Base-by-base conservation (phyloP, 768 basidiomycete species). In the Boletus pseudopeckii region DNA sequence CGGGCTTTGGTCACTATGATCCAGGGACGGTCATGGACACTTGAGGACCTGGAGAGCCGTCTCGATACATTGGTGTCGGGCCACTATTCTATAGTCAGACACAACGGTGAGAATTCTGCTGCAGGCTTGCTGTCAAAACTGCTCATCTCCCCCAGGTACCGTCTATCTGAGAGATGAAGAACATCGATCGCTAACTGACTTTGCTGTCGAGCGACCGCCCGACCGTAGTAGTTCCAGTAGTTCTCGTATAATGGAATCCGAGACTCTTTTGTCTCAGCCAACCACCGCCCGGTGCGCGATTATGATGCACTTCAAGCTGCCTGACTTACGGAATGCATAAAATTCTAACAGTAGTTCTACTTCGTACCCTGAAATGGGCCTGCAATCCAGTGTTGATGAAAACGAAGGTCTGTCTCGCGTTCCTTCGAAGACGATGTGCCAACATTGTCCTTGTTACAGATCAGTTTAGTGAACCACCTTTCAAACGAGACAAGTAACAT, bases 401-500 rank as follows among this genome's bases (percentile, higher is more conserved):
- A 32, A 22, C 4, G 56, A 60, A 52, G 55, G 56, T 64, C 1
- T 30, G 54, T 45, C 33, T n/a, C 14, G 1, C 10, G 7, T 43
- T 30, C 20, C 10, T 26, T 18, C 11, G 30, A n/a, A 32, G 10
- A 43, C 10, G 37, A 50, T 37, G 7, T 2, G 44, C 44, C 2
- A 14, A 55, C n/a, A 0, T 14, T 15, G 1, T 13, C 0, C 10
- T 28, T 38, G 7, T 45, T n/a, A 55, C 45, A 66, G 61, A 28
- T 33, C 18, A 22, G 20, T 36, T 45, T 18, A n/a, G 7, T n/a
- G 26, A 61, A 51, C n/a, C 48, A 8, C 51, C 55, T 20, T 57
- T 55, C 48, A 39, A 11, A n/a, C n/a, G n/a, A 26, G 34, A 50
- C 50, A 53, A 46, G 63, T 68, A 44, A 57, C 53, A 24, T 26